Conservation (phyloP, 2,329 filamentous ascomycete genomes). For the Monosporascus sp. region DNA sequence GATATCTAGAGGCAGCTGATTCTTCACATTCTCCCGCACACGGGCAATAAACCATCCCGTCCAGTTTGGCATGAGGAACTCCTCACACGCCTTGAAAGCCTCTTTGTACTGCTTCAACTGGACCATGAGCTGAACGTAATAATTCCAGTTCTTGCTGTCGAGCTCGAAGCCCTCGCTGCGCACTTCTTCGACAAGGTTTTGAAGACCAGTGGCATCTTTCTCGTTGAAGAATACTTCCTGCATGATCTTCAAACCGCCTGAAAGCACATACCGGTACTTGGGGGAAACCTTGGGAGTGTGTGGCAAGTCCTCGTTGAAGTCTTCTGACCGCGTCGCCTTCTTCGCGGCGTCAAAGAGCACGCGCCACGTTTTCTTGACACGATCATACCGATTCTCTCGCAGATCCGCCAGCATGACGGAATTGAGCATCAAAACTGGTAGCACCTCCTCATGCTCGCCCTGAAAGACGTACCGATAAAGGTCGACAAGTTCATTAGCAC, state of each 20-base stretch:
- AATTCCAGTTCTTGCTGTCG: conserved; percentile 76
- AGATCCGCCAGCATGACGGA: conserved; percentile 65
- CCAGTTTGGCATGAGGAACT: conserved; percentile 72
- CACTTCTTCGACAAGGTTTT: conserved; percentile 48
- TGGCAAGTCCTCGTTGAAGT: conserved; percentile 12
- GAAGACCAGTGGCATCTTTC: conserved; percentile 40
- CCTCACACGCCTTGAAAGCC: conserved; percentile 72
- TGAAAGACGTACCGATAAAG: conserved; percentile 42
- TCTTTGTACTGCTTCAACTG: conserved; percentile 51
- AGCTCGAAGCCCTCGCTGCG: conserved; percentile 64
- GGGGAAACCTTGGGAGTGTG: conserved; percentile 39
- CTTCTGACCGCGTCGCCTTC: conserved; percentile 32
- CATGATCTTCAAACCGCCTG: conserved; percentile 44
- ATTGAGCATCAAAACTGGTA: conserved; percentile 52
- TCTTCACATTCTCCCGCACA: conserved; percentile 16
- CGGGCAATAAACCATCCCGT: conserved; percentile 58
- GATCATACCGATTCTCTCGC: conserved; percentile 49
- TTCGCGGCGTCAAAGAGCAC: conserved; percentile 50
- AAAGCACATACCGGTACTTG: conserved; percentile 47
- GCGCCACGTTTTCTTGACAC: conserved; percentile 63
- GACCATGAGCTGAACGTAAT: conserved; percentile 64
- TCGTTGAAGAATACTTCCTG: conserved; percentile 36
- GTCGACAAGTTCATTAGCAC: conserved; percentile 51
- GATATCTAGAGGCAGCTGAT: conserved; percentile 30
- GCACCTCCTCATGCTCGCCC: conserved; percentile 26